Base-by-base conservation (phyloP, 2,329 filamentous ascomycete species). In the Exophiala lecanii-corni region DNA sequence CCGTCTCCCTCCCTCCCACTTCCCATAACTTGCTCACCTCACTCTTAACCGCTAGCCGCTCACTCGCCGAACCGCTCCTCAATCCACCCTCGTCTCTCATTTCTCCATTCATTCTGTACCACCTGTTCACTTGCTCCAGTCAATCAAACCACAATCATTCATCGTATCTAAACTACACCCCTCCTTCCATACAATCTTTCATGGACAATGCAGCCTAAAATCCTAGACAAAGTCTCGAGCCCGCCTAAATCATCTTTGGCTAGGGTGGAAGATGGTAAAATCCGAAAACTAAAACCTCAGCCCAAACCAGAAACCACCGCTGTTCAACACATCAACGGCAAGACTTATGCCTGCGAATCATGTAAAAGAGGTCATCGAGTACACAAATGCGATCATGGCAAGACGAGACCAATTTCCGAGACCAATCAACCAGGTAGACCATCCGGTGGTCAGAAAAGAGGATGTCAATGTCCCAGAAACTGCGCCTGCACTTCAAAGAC, bases 331-430 rank as follows among this genome's bases (percentile, higher is more conserved):
- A 45, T 55, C 39, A 49, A 55, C 33, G 53, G 51, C 16, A 54
- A 55, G 34, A 54, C 47, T 5, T 56, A 55, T 33, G 45, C 55
- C 16, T 57, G 55, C 36, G 49, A 53, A 18, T 50, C 53, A 4
- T 57, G 55, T 35, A 53, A 52, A 30, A 48, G 43, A 31, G 55
- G 55, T 25, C 55, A 57, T 40, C 49, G 55, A 40, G 53, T 55
- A 9, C 40, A 52, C 18, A 49, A 47, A 23, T 57, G 55, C 36
- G 49, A 55, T 36, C 53, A 57, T 50, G 51, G 49, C 4, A 50
- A 43, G 15, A 46, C 43, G 10, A 50, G 48, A 36, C 52, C 49
- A 2, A 51, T 56, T n/a, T 48, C 47, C 9, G 41, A 51, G 17
- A 55, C 50, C 3, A 47, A 55, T 26, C 50, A 51, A 17, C 52